Conservation (phyloP, 257 asterid genomes). For the Ballota nigra region DNA sequence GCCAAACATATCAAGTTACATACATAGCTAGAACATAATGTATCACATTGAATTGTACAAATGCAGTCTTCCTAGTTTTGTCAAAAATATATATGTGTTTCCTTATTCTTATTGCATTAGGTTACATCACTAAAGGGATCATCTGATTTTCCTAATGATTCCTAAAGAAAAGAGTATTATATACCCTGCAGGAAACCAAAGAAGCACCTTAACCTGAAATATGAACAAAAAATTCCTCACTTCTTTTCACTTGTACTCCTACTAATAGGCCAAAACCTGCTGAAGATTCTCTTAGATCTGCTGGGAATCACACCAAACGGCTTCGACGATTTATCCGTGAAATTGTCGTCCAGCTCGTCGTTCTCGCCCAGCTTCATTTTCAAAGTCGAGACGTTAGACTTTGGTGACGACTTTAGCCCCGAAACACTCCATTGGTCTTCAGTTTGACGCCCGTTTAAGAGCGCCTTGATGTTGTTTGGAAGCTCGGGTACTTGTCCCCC, state of each 20-base stretch:
- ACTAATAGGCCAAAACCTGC: constrained; percentile 74
- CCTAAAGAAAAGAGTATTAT: constrained; percentile 30
- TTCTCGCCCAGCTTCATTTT: constrained; percentile 83
- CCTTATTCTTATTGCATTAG: constrained; percentile 34
- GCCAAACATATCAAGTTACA: background rate
- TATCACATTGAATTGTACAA: background rate
- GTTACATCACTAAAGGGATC: constrained; percentile 40
- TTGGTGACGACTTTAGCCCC: constrained; percentile 48
- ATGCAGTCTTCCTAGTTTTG: constrained; percentile 10
- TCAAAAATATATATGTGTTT: background rate
- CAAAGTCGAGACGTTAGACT: constrained; percentile 62
- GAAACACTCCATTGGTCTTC: constrained; percentile 73
- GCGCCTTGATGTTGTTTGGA: constrained; percentile 63
- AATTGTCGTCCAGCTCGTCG: constrained; percentile 40
- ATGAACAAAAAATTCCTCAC: constrained; percentile 30
- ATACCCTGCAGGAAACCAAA: constrained; percentile 24
- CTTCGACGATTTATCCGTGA: constrained; percentile 32
- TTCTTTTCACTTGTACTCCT: constrained; percentile 56
- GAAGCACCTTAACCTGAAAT: constrained; percentile 5
- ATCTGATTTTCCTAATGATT: constrained; percentile 31
- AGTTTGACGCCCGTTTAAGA: constrained; percentile 36
- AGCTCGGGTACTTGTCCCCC: constrained; percentile 55
- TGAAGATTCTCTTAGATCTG: constrained; percentile 59
- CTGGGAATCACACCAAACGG: constrained; percentile 43
- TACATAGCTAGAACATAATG: background rate